A percentile compares a stretch with the other conserved stretches of the same genome.
phyloP scores from a whole-genome alignment of 208 protist species.

The Leishmania aethiopica region DNA sequence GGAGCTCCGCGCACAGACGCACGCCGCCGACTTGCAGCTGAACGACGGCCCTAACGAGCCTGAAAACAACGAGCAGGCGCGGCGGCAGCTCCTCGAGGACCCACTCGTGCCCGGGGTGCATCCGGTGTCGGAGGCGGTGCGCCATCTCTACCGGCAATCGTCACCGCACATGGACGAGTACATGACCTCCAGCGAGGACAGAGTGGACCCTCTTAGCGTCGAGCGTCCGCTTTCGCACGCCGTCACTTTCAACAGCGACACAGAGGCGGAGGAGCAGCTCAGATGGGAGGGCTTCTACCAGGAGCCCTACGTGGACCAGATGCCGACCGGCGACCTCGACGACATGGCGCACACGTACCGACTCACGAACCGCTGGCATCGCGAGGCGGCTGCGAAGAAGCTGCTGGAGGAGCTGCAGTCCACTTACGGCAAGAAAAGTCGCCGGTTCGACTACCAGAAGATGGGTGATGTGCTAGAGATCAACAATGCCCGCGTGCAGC shows the following conservation, averaged over 20 bases:
- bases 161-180: constrained; percentile 89
- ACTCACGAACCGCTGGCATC: constrained; percentile 90
- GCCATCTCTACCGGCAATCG: constrained; percentile 57
- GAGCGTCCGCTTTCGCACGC: constrained; percentile 85
- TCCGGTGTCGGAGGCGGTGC: constrained; percentile 30
- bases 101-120: constrained; percentile 28
- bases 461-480: constrained; percentile 93
- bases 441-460: constrained; percentile 89
- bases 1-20: constrained; percentile 41
- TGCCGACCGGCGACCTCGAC: constrained; percentile 82
- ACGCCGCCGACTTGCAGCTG: constrained; percentile 64
- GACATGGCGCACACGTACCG: constrained; percentile 80
- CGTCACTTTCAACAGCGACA: constrained; percentile 87
- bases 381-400: constrained; percentile 88
- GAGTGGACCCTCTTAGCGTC: constrained; percentile 72
- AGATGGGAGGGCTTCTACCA: constrained; percentile 92
- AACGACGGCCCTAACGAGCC: constrained; percentile 8
- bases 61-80: not conserved
- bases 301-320: constrained; percentile 82
- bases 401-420: constrained; percentile 82
- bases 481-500: constrained; percentile 91
- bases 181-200: constrained; percentile 62
- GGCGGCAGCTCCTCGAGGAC: constrained; percentile 9
- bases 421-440: constrained; percentile 81
- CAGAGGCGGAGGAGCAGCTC: constrained; percentile 85